Percentiles rank a stretch among this genome's conserved stretches.
phyloP scores from a whole-genome alignment of 345 rosid genomes.

The Adansonia digitata region DNA sequence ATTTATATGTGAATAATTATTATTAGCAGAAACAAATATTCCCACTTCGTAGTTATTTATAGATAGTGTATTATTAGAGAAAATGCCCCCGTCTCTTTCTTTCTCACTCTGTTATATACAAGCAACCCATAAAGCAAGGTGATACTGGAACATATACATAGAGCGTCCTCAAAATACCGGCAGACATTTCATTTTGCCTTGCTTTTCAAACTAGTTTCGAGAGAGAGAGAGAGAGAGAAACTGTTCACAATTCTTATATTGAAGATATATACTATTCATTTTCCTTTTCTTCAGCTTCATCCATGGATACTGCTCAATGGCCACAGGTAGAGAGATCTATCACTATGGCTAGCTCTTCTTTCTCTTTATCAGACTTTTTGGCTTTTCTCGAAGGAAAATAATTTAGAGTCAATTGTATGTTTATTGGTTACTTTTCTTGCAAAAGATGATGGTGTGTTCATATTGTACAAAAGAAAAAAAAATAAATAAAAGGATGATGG shows the following conservation, averaged over 20 bases:
- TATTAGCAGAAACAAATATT: conserved; percentile 35
- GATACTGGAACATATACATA: conserved; percentile 29
- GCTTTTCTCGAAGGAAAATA: conserved; percentile 6
- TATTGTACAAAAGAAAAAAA: background rate
- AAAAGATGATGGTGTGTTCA: conserved; percentile 28
- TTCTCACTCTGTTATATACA: conserved; percentile 16
- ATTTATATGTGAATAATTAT: conserved; percentile 1
- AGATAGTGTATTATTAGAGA: conserved; percentile 8
- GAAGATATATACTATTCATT: conserved; percentile 2
- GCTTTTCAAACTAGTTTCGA: conserved; percentile 26
- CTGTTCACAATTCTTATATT: conserved; percentile 1
- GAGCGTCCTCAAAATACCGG: conserved; percentile 36
- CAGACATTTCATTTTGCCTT: conserved; percentile 32
- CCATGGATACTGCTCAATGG: conserved; percentile 98
- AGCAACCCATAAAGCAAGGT: conserved; percentile 38
- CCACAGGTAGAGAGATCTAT: conserved; percentile 70
- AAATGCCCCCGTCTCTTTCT: conserved; percentile 23
- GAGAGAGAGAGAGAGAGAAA: conserved; percentile 11
- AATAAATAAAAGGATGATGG: background rate
- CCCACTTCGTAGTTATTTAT: conserved; percentile 28
- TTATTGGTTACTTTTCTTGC: conserved; percentile 13
- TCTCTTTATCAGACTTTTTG: conserved; percentile 8
- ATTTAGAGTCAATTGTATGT: conserved; percentile 5
- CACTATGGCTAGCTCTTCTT: background rate
- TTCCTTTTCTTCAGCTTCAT: conserved; percentile 33